Evolutionary conservation across 345 rosid species (phyloP).

Genomic region (Eucalyptus regnans): DNA sequence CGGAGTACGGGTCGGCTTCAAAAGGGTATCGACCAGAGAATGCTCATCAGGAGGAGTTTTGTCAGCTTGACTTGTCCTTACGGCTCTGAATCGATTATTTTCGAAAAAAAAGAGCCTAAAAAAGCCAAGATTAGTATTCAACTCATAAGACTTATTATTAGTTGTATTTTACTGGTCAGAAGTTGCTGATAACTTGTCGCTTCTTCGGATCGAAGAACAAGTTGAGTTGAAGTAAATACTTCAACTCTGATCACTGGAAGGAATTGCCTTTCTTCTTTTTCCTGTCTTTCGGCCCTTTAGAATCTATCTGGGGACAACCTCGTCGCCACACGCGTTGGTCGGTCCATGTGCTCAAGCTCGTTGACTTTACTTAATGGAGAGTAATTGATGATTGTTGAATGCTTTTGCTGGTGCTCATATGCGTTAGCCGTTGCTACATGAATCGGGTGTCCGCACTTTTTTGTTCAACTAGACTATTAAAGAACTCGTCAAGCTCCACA

Average conservation of each 20-base stretch:
- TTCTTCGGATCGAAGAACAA: neutral
- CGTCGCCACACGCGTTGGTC: neutral
- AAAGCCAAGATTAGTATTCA: neutral
- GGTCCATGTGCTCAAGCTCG: neutral
- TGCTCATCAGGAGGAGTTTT: slow-evolving; percentile 40
- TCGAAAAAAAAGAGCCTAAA: neutral
- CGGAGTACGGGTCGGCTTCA: neutral
- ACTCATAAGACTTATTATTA: neutral
- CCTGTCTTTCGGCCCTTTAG: neutral
- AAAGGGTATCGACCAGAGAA: slow-evolving; percentile 21
- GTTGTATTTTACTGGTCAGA: neutral
- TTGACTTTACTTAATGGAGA: neutral
- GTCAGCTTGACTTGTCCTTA: slow-evolving; percentile 71
- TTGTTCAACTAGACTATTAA: neutral
- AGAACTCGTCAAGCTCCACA: neutral
- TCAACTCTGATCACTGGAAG: neutral
- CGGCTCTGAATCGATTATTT: slow-evolving; percentile 35
- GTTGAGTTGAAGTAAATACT: neutral
- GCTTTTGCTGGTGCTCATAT: neutral
- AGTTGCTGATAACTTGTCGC: neutral
- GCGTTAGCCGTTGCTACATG: neutral
- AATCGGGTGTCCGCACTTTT: neutral
- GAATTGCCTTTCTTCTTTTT: neutral
- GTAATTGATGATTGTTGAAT: neutral
- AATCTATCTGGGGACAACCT: neutral